Evolutionary conservation across 2,329 filamentous ascomycete species (phyloP).

Genomic region (Trichoderma semiorbis): DNA sequence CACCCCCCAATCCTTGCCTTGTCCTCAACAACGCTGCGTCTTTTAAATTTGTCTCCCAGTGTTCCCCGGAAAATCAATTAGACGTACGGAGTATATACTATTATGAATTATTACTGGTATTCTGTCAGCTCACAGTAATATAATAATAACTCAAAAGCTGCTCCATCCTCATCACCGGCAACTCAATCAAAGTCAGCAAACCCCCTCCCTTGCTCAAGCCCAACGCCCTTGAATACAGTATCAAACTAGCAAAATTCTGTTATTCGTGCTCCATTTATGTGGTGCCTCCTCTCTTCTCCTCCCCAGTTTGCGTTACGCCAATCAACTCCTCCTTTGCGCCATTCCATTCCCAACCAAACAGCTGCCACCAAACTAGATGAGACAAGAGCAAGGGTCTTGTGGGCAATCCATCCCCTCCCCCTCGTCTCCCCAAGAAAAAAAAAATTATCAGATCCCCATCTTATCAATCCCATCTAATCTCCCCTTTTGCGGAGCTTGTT

Average conservation of each 20-base stretch:
- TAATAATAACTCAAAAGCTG: neutral
- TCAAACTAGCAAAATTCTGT: neutral
- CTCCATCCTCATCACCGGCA: neutral
- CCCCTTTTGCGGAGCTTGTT: conserved; percentile 12
- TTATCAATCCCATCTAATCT: conserved; percentile 18
- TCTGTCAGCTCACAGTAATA: neutral
- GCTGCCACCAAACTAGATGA: neutral
- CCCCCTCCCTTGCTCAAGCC: neutral
- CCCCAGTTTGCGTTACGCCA: neutral
- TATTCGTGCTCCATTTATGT: neutral
- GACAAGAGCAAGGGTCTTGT: neutral
- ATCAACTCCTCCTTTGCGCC: neutral
- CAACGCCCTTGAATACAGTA: neutral
- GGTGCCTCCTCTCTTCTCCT: neutral
- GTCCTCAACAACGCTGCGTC: neutral
- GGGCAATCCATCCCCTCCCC: neutral
- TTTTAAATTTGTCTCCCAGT: neutral
- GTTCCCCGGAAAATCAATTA: neutral
- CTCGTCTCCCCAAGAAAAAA: no score
- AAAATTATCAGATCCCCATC: conserved; percentile 15
- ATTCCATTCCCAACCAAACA: neutral
- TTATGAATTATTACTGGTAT: neutral
- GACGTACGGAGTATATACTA: neutral
- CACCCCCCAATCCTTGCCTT: neutral
- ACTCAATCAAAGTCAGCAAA: no score